Base-by-base conservation (phyloP, 805 yeast species). In the Lipomyces spencermartinsiae region DNA sequence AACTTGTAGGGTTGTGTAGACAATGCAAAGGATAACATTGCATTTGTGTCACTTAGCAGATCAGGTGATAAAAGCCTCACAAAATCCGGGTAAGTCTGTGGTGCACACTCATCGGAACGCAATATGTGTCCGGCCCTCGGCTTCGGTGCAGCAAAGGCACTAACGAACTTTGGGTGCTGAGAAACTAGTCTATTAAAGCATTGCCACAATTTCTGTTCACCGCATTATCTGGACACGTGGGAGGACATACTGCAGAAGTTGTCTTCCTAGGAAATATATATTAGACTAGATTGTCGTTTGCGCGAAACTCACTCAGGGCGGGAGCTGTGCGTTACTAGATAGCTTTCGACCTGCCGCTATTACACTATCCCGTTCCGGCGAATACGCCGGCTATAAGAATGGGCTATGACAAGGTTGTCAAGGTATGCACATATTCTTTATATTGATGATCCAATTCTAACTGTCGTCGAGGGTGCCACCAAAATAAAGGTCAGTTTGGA, bases 321-420 rank as follows among this genome's bases (percentile, higher is more conserved):
- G 39, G 8, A 35, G 39, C 39, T 12, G 16, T 16, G 49, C 49
- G n/a, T 16, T 16, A 5, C 7, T 7, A 43, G 16, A 19, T 2
- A 43, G 4, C n/a, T 16, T 43, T n/a, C 22, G 10, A 43, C 49
- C 7, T 43, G 58, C 58, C 37, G 4, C 58, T 34, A 25, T 12
- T 34, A 22, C 37, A 31, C 29, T 58, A 33, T 25, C 54, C 54
- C 34, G 25, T n/a, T n/a, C 49, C 49, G 49, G 49, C 49, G 49
- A 43, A 19, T 43, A n/a, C 49, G 49, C 49, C 49, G 4, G 19
- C 49, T 4, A 10, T 31, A 19, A 51, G 56, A 22, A 62, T 69
- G 65, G 67, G 66, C 34, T 70, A 69, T 67, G 89, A 88, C 70
- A 90, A 90, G 79, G 82, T 89, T 67, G 95, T 90, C 71, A 91